Percentiles rank a stretch among this genome's conserved stretches.
These are phyloP conservation scores for Chenopodium suecicum DNA, from an alignment of 148 eudicot species.

Conservation along the genomic window DNA sequence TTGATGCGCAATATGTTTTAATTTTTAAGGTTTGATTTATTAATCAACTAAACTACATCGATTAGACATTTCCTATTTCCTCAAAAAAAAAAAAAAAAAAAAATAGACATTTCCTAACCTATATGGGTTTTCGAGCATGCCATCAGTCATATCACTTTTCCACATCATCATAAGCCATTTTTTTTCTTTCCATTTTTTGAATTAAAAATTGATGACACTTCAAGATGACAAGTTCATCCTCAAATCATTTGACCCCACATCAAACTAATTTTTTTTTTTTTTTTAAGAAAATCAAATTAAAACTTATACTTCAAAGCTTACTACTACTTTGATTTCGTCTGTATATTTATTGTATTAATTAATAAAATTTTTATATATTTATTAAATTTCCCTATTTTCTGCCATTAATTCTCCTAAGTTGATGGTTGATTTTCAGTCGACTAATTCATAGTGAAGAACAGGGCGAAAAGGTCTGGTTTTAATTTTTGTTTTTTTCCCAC, in stretches of 20 bases:
- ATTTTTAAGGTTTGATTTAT: too few relatives aligned
- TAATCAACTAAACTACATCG: too few relatives aligned
- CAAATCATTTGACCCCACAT: neutral
- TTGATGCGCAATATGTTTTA: too few relatives aligned
- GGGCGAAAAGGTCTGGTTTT: conserved; percentile 12
- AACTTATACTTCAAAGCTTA: neutral
- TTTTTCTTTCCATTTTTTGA: neutral
- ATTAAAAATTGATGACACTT: neutral
- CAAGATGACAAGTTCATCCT: neutral
- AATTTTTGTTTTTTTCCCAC: neutral
- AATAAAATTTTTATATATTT: neutral
- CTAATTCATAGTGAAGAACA: conserved; percentile 10
- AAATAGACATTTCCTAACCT: too few relatives aligned
- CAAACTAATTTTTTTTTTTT: neutral
- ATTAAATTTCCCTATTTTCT: conserved; percentile 9
- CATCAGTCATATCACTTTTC: too few relatives aligned
- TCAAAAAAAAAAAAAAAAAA: too few relatives aligned
- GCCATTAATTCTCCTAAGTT: neutral
- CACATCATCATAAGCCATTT: too few relatives aligned
- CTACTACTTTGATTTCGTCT: neutral
- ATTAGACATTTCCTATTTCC: too few relatives aligned
- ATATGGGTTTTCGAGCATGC: too few relatives aligned
- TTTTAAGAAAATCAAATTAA: neutral
- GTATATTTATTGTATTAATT: neutral
- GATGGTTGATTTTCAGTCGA: conserved; percentile 8